Conservation (phyloP, 768 basidiomycete genomes). For the Roridomyces roridus region DNA sequence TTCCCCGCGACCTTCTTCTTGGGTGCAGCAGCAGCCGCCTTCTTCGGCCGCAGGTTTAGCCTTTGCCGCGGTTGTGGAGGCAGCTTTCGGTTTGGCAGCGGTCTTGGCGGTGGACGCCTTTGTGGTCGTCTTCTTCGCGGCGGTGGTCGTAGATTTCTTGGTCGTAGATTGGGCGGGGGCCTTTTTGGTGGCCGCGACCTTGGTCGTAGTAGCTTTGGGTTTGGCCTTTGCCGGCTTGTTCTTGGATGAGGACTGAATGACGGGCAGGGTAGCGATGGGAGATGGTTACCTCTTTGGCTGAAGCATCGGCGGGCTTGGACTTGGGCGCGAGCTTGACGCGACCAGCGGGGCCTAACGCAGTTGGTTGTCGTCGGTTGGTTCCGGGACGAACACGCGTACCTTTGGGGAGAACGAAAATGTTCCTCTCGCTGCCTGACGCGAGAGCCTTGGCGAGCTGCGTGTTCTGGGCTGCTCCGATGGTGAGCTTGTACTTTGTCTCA, state of each 20-base stretch:
- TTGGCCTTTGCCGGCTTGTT: slow-evolving; percentile 49
- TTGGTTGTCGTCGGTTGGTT: not conserved
- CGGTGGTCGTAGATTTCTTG: slow-evolving; percentile 38
- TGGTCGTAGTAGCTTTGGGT: slow-evolving; percentile 50
- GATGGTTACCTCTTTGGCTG: slow-evolving; percentile 63
- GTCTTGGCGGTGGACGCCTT: slow-evolving; percentile 43
- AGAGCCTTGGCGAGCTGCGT: slow-evolving; percentile 85
- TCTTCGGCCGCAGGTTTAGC: slow-evolving; percentile 42
- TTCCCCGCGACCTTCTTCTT: slow-evolving; percentile 70
- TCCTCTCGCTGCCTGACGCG: slow-evolving; percentile 80
- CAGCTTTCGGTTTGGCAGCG: slow-evolving; percentile 36
- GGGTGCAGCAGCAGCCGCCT: slow-evolving; percentile 47
- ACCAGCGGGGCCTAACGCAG: slow-evolving; percentile 62
- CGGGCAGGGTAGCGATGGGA: not conserved
- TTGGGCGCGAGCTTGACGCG: slow-evolving; percentile 77
- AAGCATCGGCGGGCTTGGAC: slow-evolving; percentile 45
- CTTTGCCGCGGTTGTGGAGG: slow-evolving; percentile 39
- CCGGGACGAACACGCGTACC: slow-evolving; percentile 49
- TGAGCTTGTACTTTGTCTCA: slow-evolving; percentile 81
- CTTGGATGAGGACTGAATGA: too few species aligned
- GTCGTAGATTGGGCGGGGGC: slow-evolving; percentile 31
- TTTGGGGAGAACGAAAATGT: slow-evolving; percentile 87
- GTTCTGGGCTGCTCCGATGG: slow-evolving; percentile 79
- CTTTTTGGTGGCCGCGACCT: slow-evolving; percentile 46
- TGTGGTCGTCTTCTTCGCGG: slow-evolving; percentile 41